Conservation (phyloP, 2,329 filamentous ascomycete genomes). For the Aspergillus sojae region DNA sequence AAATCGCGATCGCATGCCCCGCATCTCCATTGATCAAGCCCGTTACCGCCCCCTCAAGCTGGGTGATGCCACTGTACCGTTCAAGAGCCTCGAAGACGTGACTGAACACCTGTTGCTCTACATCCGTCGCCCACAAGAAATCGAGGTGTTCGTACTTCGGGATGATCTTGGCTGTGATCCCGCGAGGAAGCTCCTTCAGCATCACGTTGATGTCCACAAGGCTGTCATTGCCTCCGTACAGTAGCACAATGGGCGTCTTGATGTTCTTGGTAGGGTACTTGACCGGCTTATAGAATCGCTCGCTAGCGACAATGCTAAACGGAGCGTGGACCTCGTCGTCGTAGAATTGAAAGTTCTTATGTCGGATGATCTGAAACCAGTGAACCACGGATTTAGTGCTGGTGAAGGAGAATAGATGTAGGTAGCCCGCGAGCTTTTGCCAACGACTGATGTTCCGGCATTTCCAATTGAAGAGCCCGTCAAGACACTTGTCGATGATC, state of each 20-base stretch:
- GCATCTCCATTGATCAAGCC: constrained; percentile 12
- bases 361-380: constrained; percentile 99
- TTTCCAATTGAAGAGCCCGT: constrained; percentile 88
- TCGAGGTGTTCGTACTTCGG: constrained; percentile 95
- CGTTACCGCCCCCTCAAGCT: background rate
- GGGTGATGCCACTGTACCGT: constrained; percentile 50
- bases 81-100: constrained; percentile 90
- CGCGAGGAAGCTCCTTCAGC: constrained; percentile 81
- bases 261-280: constrained; percentile 97
- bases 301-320: constrained; percentile 68
- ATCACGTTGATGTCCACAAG: constrained; percentile 92
- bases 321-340: constrained; percentile 88
- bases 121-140: constrained; percentile 90
- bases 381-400: constrained; percentile 97
- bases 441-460: constrained; percentile 78
- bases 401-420: constrained; percentile 94
- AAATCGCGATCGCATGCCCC: constrained; percentile 6
- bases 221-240: constrained; percentile 93
- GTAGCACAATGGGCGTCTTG: constrained; percentile 87
- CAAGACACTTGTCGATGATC: constrained; percentile 78
- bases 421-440: constrained; percentile 94
- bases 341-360: constrained; percentile 96
- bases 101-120: constrained; percentile 80
- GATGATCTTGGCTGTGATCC: constrained; percentile 84
- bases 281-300: constrained; percentile 92